A percentile compares a stretch with the other conserved stretches of the same genome.
These are phyloP conservation scores for Microbotryum scabiosae DNA, from an alignment of 1,284 basidiomycete species.

Conservation along the genomic window DNA sequence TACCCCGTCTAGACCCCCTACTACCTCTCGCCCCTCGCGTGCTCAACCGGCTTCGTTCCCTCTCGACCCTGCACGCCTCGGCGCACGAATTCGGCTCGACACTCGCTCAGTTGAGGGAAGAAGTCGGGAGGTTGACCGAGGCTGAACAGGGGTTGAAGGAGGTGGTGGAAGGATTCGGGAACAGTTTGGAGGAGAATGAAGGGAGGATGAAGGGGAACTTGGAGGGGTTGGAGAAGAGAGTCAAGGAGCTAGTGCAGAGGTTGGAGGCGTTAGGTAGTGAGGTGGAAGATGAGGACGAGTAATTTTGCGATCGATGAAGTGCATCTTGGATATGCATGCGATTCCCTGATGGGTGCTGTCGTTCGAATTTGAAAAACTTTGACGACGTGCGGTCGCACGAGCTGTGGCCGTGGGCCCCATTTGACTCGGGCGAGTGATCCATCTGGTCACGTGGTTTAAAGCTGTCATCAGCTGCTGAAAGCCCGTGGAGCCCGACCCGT, in stretches of 20 bases:
- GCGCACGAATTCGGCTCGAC: slow-evolving; percentile 57
- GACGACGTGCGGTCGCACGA: too few species aligned
- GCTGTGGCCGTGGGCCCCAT: too few species aligned
- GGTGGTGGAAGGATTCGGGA: slow-evolving; percentile 44
- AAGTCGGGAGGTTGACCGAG: slow-evolving; percentile 55
- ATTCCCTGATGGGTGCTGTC: too few species aligned
- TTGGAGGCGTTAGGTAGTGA: slow-evolving; percentile 6
- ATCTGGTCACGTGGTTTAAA: too few species aligned
- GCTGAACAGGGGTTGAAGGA: slow-evolving; percentile 58
- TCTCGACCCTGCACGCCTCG: slow-evolving; percentile 71
- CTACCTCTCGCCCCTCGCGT: slow-evolving; percentile 85
- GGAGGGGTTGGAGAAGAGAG: slow-evolving; percentile 55
- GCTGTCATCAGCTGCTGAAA: too few species aligned
- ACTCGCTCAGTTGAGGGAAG: slow-evolving; percentile 40
- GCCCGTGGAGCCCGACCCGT: too few species aligned
- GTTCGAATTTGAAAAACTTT: too few species aligned
- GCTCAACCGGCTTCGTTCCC: slow-evolving; percentile 73
- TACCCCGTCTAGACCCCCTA: slow-evolving; percentile 69
- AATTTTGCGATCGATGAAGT: too few species aligned
- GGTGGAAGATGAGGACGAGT: background rate
- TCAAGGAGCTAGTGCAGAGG: slow-evolving; percentile 46
- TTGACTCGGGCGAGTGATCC: too few species aligned
- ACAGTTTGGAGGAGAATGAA: slow-evolving; percentile 53
- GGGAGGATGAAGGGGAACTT: slow-evolving; percentile 66
- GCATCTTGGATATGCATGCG: too few species aligned